Base-by-base conservation (phyloP, 495 filamentous ascomycete species). In the Penicillium herquei region DNA sequence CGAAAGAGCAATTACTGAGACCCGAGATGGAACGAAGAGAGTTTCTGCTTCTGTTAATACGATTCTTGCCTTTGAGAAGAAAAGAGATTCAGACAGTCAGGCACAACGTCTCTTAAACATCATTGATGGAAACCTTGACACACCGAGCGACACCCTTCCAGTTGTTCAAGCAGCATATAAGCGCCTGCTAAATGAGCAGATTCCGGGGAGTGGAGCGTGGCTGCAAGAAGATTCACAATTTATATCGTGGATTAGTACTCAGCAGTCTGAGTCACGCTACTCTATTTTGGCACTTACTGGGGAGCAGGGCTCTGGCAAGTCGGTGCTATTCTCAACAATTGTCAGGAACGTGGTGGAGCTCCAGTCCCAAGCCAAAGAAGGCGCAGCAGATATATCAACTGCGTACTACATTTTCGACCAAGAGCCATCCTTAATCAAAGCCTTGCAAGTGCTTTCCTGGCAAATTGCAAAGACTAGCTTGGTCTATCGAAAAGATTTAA, bases 401-500 rank as follows among this genome's bases (percentile, higher is more conserved):
- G 49, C 56, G 40, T 63, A 59, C 32, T 56, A 54, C 13, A 43
- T 54, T 6, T 63, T 63, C 12, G 52, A 57, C 3, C 35, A 56
- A 11, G 52, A 54, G 6, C 4, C 45, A 33, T 59, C 61, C n/a
- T 41, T 63, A 18, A n/a, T 48, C 30, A 50, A 63, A 16, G 61
- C 33, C 7, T 16, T 63, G 11, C 44, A 63, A 17, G 48, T 49
- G 0, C 53, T 63, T 13, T 53, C 61, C 16, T 63, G 56, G 56
- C 61, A 63, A 35, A n/a, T 63, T 16, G 56, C 54, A 9, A 54
- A 54, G 5, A 16, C 35, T 10, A 53, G 59, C 35, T 39, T 56
- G 10, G 56, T 63, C n/a, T 63, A 59, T 37, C 53, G 61, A 39
- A 63, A 59, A 39, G 61, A 63, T 17, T 1, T 63, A 7, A 39